Base-by-base conservation (phyloP, 1,139 yeast genomes). In the Suhomyces guaymorum region DNA sequence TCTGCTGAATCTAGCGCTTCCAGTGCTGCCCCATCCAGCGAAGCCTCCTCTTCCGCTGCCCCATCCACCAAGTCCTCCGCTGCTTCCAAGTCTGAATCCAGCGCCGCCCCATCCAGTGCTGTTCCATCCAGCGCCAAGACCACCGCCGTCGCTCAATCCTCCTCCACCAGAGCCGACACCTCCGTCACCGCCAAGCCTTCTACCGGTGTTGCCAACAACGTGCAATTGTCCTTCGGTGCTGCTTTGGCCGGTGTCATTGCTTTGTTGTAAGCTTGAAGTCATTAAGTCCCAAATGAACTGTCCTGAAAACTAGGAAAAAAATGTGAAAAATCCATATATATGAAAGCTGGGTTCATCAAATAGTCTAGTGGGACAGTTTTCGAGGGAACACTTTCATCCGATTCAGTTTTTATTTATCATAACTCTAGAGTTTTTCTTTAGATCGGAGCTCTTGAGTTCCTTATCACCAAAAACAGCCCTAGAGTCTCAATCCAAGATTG, bases 201-300 rank as follows among this genome's bases (percentile, higher is more conserved):
- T n/a, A n/a, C 19, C 17, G 28, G 25, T 23, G 25, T n/a, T n/a
- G n/a, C 43, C 20, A 37, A 29, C 32, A 43, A 30, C 32, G 29
- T 38, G 33, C 39, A 38, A 26, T 30, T 46, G 28, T 39, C 49
- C 7, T 44, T 42, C 32, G 54, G 52, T 44, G 54, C 51, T 33
- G 49, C 51, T 32, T 29, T 49, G 33, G 44, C 44, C 32, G 52
- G 50, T 35, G 51, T 49, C 37, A 30, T 43, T 32, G 52, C 51
- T 32, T 47, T 49, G 43, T 48, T 49, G 46, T 49, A 47, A 45
- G 39, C 33, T 8, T 15, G 11, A 12, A n/a, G 7, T 19, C 17
- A 16, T 18, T 32, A 17, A 8, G 8, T 8, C 19, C 8, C n/a
- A n/a, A n/a, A n/a, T n/a, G n/a, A n/a, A n/a, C n/a, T n/a, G n/a